Conservation (phyloP, 2,329 filamentous ascomycete genomes). For the Cadophora luteo-olivacea region DNA sequence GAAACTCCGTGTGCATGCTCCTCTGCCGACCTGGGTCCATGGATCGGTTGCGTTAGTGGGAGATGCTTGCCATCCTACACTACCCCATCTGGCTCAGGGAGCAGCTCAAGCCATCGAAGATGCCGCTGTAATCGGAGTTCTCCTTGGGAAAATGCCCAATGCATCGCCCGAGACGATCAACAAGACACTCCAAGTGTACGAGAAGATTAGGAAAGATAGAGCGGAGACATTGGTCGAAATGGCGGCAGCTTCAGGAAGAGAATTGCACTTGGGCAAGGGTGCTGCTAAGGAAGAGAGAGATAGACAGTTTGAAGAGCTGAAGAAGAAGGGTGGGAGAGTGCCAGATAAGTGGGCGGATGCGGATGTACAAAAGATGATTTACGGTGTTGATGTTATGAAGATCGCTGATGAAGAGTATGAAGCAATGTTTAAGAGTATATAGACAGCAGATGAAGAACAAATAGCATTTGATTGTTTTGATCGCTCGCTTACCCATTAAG, state of each 20-base stretch:
- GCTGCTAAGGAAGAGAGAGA: constrained; percentile 65
- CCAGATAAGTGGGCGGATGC: constrained; percentile 76
- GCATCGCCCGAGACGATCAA: constrained; percentile 49
- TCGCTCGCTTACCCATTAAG: not conserved
- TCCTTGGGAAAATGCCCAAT: constrained; percentile 51
- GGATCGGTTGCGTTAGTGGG: constrained; percentile 64
- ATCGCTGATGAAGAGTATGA: constrained; percentile 60
- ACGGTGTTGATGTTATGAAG: constrained; percentile 66
- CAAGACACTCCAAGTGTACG: constrained; percentile 60
- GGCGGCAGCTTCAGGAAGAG: constrained; percentile 58
- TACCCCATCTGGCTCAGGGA: constrained; percentile 71
- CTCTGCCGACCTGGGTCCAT: constrained; percentile 63
- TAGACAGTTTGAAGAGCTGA: constrained; percentile 59
- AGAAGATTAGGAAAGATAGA: constrained; percentile 62
- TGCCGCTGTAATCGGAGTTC: constrained; percentile 63
- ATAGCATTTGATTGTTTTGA: not conserved
- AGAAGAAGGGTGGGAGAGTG: constrained; percentile 50
- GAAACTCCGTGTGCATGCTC: constrained; percentile 64
- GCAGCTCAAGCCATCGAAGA: constrained; percentile 74
- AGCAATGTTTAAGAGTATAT: constrained; percentile 47
- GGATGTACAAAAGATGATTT: constrained; percentile 71
- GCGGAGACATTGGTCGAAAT: constrained; percentile 58
- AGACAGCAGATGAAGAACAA: not conserved
- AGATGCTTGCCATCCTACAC: constrained; percentile 71
- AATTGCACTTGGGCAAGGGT: constrained; percentile 64